A percentile compares a stretch with the other conserved stretches of the same genome.
Conservation (phyloP, 176 grass and related monocot genomes). For the Oryza longistaminata region DNA sequence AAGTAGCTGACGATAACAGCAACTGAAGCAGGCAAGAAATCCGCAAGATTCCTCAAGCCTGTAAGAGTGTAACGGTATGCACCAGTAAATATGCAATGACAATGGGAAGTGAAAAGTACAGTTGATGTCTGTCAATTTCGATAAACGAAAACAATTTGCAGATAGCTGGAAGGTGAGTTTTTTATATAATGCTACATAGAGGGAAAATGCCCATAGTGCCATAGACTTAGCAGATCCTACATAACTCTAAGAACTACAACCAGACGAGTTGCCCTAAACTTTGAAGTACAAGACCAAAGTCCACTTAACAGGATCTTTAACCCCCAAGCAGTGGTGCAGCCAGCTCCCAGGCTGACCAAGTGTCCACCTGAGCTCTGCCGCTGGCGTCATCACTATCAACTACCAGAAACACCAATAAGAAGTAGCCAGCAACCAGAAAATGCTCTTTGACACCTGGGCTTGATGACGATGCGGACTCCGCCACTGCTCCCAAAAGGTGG, state of each 20-base stretch:
- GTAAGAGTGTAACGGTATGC: slow-evolving; percentile 26
- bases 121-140: neutral
- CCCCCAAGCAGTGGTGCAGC: neutral
- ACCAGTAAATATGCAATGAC: slow-evolving; percentile 24
- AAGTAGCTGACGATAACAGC: slow-evolving; percentile 67
- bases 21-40: slow-evolving; percentile 85
- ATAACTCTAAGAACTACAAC: neutral
- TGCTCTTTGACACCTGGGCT: too few species aligned
- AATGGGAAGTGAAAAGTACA: neutral
- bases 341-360: too few species aligned
- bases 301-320: neutral
- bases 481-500: too few species aligned
- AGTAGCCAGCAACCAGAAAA: too few species aligned
- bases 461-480: too few species aligned
- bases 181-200: slow-evolving; percentile 7
- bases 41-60: slow-evolving; percentile 74
- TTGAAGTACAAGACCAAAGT: neutral
- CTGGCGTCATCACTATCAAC: too few species aligned
- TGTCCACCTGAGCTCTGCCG: too few species aligned
- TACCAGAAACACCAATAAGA: too few species aligned
- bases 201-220: neutral
- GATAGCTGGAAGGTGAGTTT: neutral
- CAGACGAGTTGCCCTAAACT: neutral
- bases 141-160: neutral
- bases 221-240: neutral